Conservation (phyloP, 2,329 filamentous ascomycete genomes). For the Pyricularia grisea region DNA sequence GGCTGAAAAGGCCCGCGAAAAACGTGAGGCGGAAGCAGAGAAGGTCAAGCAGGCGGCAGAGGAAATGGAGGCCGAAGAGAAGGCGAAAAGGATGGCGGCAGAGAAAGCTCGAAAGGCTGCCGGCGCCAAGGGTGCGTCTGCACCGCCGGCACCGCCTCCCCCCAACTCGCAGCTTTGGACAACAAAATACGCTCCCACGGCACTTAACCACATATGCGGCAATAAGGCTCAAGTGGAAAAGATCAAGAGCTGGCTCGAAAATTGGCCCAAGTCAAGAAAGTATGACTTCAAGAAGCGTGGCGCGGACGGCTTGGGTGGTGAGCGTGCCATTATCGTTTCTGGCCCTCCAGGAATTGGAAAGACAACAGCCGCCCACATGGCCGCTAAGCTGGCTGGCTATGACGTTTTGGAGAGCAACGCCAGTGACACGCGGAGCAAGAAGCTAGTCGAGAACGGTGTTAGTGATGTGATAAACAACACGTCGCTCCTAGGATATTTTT, state of each 20-base stretch:
- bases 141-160: slow-evolving; percentile 26
- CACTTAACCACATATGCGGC: slow-evolving; percentile 82
- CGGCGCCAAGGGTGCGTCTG: slow-evolving; percentile 27
- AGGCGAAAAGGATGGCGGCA: slow-evolving; percentile 40
- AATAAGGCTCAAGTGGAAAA: slow-evolving; percentile 88
- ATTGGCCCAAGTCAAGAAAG: slow-evolving; percentile 71
- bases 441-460: slow-evolving; percentile 81
- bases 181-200: slow-evolving; percentile 84
- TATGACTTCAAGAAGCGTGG: slow-evolving; percentile 75
- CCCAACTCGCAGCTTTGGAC: slow-evolving; percentile 73
- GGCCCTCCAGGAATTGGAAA: slow-evolving; percentile 96
- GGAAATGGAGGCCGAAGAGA: slow-evolving; percentile 80
- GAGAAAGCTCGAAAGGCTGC: slow-evolving; percentile 44
- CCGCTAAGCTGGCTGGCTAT: slow-evolving; percentile 86
- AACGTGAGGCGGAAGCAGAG: slow-evolving; percentile 74
- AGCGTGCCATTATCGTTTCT: slow-evolving; percentile 88
- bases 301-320: slow-evolving; percentile 71
- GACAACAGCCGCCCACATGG: slow-evolving; percentile 90
- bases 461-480: slow-evolving; percentile 88
- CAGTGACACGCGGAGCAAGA: slow-evolving; percentile 93
- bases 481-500: slow-evolving; percentile 84
- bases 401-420: slow-evolving; percentile 94
- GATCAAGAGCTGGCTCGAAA: slow-evolving; percentile 77
- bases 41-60: slow-evolving; percentile 72
- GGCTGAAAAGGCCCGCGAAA: slow-evolving; percentile 75